Conservation (phyloP, 441 rosid genomes). For the Pelargonium cotyledonis region DNA sequence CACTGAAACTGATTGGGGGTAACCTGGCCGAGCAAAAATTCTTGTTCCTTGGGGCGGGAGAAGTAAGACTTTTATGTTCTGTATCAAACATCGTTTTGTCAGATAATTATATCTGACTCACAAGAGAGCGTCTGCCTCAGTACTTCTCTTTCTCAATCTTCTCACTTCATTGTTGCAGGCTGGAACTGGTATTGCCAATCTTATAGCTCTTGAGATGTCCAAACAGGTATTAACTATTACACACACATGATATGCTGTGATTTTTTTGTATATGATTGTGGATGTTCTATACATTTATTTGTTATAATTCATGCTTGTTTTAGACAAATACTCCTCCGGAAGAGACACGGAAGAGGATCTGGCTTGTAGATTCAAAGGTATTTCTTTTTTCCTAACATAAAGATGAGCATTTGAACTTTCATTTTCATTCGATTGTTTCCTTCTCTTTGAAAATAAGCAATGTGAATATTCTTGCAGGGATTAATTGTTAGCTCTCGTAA, state of each 20-base stretch:
- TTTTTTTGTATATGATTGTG: background rate
- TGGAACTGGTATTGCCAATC: background rate
- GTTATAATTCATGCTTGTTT: background rate
- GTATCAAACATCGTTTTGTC: background rate
- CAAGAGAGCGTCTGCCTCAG: too few species aligned
- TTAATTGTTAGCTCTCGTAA: constrained; percentile 19
- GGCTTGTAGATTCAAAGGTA: background rate
- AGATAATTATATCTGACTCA: background rate
- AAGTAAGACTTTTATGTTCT: background rate
- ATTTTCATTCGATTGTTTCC: background rate
- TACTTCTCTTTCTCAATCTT: background rate
- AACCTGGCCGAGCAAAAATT: background rate
- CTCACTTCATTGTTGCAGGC: background rate
- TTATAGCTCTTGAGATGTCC: constrained; percentile 2
- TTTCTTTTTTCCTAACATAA: background rate
- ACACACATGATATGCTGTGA: background rate
- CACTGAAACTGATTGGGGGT: constrained; percentile 13
- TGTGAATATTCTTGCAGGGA: constrained; percentile 8
- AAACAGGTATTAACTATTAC: background rate
- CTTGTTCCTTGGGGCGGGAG: background rate
- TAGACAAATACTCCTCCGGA: background rate
- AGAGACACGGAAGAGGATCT: background rate
- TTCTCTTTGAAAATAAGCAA: too few species aligned
- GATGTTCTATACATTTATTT: background rate
- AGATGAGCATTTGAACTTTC: background rate